A percentile compares a stretch with the other conserved stretches of the same genome.
Conservation (phyloP, 2,329 filamentous ascomycete species). For the Fusarium palustre region DNA sequence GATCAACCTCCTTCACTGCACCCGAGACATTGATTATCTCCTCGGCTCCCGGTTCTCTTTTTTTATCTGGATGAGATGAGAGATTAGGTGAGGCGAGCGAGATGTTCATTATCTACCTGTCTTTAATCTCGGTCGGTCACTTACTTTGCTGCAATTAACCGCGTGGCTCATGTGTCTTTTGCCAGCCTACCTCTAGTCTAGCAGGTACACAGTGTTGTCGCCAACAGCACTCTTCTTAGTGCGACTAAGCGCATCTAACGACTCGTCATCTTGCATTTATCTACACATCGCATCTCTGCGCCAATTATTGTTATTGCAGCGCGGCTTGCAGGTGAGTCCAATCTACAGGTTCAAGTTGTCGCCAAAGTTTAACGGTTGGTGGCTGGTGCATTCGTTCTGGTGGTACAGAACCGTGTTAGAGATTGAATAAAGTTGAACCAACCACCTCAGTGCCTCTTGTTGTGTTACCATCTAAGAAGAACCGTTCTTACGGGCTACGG, state of each 20-base stretch:
- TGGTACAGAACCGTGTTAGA: neutral
- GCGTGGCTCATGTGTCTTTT: neutral
- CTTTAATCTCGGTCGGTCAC: neutral
- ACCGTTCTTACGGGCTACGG: neutral
- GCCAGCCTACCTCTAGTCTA: neutral
- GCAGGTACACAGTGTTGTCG: neutral
- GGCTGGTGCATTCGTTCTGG: neutral
- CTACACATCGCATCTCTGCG: neutral
- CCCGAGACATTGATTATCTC: conserved; percentile 14
- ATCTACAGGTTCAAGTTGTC: neutral
- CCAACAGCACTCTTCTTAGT: neutral
- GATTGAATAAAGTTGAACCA: neutral
- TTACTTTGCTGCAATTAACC: conserved; percentile 4
- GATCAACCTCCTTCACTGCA: conserved; percentile 7
- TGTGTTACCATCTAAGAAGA: neutral
- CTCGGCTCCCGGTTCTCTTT: conserved; percentile 6
- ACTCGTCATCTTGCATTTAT: neutral
- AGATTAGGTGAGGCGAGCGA: neutral
- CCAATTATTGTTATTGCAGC: neutral
- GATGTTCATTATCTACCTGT: neutral
- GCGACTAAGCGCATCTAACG: neutral
- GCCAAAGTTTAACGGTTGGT: neutral
- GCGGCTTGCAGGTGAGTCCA: neutral
- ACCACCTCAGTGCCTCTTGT: neutral
- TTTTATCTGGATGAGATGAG: neutral